Conservation (phyloP, 371 early-diverging fungal species). For the Haplosporangium sp. region DNA sequence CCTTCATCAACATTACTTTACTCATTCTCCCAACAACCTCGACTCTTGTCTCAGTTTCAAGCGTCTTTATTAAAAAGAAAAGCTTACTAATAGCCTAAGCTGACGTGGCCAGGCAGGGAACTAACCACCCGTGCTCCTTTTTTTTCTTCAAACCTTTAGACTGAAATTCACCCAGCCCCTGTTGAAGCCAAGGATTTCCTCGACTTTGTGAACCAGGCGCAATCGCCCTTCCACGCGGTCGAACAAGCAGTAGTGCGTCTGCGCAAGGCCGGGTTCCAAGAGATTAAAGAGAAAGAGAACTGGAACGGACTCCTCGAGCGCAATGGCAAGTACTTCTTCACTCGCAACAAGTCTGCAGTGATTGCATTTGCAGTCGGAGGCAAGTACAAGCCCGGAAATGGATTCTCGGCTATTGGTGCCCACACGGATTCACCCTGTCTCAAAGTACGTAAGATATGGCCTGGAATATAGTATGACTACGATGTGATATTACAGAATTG, state of each 20-base stretch:
- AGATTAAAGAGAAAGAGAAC: conserved; percentile 87
- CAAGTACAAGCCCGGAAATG: conserved; percentile 83
- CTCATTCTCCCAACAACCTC: neutral
- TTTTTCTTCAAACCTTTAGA: conserved; percentile 14
- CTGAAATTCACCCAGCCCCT: conserved; percentile 52
- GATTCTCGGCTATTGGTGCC: conserved; percentile 91
- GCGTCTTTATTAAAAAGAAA: neutral
- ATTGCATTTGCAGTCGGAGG: conserved; percentile 96
- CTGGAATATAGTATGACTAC: too few species aligned
- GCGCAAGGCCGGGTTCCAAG: conserved; percentile 79
- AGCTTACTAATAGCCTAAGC: too few species aligned
- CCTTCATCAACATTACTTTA: neutral
- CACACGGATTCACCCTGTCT: conserved; percentile 98
- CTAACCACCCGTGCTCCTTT: neutral
- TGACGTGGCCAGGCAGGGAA: too few species aligned
- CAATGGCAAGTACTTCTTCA: conserved; percentile 93
- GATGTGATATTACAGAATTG: too few species aligned
- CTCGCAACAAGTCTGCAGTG: conserved; percentile 91
- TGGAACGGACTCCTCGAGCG: conserved; percentile 79
- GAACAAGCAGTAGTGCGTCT: conserved; percentile 76
- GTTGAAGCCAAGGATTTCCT: conserved; percentile 71
- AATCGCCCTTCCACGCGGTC: conserved; percentile 97
- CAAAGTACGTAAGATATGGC: conserved; percentile 66
- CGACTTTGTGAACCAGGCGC: conserved; percentile 90
- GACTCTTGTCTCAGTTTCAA: neutral